Conservation (phyloP, 169 alveolate species). For the Plasmodium blacklocki region DNA sequence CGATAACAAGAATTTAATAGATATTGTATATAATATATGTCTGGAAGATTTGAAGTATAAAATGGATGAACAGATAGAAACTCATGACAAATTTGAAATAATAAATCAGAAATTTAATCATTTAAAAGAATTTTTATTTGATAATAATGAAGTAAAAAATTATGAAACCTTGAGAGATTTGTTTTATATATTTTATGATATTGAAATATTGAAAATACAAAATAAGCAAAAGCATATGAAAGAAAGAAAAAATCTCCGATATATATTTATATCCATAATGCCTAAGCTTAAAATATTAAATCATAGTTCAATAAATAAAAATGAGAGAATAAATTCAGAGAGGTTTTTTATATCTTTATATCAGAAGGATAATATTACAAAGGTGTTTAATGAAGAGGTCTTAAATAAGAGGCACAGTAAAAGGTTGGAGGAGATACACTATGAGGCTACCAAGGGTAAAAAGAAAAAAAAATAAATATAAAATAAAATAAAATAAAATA, state of each 20-base stretch:
- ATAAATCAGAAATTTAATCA: conserved; percentile 56
- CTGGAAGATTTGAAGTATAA: not conserved
- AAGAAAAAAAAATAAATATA: not conserved
- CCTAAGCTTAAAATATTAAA: conserved; percentile 53
- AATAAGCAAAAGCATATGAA: conserved; percentile 14
- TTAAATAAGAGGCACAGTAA: conserved; percentile 38
- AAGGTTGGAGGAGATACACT: conserved; percentile 51
- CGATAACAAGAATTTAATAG: conserved; percentile 31
- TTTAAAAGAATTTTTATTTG: conserved; percentile 60
- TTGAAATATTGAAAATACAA: conserved; percentile 64
- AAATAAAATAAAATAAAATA: too few relatives aligned
- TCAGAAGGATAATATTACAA: conserved; percentile 41
- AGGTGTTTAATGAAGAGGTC: conserved; percentile 39
- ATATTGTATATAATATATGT: conserved; percentile 32
- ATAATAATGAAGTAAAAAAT: conserved; percentile 35
- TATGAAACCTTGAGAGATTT: conserved; percentile 71
- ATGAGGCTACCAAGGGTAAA: conserved; percentile 50
- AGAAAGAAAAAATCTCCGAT: conserved; percentile 46
- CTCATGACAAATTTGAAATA: conserved; percentile 10
- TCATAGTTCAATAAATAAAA: conserved; percentile 48
- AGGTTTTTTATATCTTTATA: conserved; percentile 66
- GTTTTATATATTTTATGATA: conserved; percentile 51
- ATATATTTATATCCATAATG: conserved; percentile 52
- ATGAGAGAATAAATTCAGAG: conserved; percentile 61
- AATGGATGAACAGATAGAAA: not conserved